phyloP scores from a whole-genome alignment of 441 rosid genomes.

The Metrosideros polymorpha region DNA sequence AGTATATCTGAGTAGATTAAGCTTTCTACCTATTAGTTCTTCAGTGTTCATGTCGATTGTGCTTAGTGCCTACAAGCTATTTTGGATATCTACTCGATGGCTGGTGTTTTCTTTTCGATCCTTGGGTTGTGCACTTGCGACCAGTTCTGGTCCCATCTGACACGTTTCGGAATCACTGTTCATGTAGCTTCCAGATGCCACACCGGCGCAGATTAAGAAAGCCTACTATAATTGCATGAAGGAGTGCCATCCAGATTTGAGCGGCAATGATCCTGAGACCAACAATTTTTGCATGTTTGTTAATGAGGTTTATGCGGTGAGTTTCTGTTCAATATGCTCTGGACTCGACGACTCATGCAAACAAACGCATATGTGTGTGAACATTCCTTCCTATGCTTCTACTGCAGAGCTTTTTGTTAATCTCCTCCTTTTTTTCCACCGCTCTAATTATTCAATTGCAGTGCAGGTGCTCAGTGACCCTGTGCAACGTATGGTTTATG shows the following conservation, averaged over 20 bases:
- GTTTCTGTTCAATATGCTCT: conserved; percentile 9
- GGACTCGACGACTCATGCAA: not conserved
- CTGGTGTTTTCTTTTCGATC: not conserved
- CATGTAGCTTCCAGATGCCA: conserved; percentile 83
- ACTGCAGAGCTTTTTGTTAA: not conserved
- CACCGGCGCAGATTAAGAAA: conserved; percentile 77
- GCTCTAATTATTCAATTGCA: conserved; percentile 5
- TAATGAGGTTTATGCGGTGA: conserved; percentile 79
- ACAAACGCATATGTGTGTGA: not conserved
- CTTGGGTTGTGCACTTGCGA: not conserved
- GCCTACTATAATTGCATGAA: conserved; percentile 98
- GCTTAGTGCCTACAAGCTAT: not conserved
- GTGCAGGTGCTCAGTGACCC: conserved; percentile 94
- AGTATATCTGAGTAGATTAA: not conserved
- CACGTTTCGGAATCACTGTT: not conserved
- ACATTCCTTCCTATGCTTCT: not conserved
- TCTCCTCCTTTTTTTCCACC: not conserved
- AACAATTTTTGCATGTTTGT: conserved; percentile 94
- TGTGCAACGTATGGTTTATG: conserved; percentile 87
- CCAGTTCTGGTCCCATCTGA: not conserved
- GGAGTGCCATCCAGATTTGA: conserved; percentile 91
- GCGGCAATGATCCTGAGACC: conserved; percentile 70
- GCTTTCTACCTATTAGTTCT: not conserved
- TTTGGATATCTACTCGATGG: not conserved
- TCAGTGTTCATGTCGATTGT: not conserved